Base-by-base conservation (phyloP, 2,329 filamentous ascomycete species). In the Fusarium liriodendri region DNA sequence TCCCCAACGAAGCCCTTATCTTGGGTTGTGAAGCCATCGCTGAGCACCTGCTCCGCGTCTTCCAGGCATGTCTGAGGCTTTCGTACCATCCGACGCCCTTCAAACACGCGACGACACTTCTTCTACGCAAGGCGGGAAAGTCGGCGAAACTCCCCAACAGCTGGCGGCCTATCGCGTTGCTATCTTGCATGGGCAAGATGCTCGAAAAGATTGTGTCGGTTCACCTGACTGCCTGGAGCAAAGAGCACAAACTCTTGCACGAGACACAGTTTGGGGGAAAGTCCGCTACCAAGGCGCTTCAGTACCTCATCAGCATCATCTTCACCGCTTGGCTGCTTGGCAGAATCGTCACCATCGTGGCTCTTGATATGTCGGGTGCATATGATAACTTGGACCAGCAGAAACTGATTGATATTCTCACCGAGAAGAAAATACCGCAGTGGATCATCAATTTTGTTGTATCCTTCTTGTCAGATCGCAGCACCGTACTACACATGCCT, bases 341-440 rank as follows among this genome's bases (percentile, higher is more conserved):
- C 7, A 18, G 29, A 25, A 20, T 47, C 22, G 58, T 32, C 9
- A 62, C 69, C 25, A 25, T 70, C 5, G 22, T 69, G 42, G 52
- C 66, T 0, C 66, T 73, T 10, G 62, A 73, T 13, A 72, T 73
- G 6, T 33, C 58, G 6, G 69, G 66, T 8, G 71, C 69, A 8
- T 73, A 55, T 14, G 62, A 71, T 9, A 45, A 57, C 5, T 25
- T 69, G 2, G 16, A 42, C 1, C 69, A 38, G 2, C 11, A 20
- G 6, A 62, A 63, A 10, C 38, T 64, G n/a, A n/a, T 73, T 14
- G 13, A 62, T 9, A 57, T 27, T 9, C 22, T 73, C 4, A 45
- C 18, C 2, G 20, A 50, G 0, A 38, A 54, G 14, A 59, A 47
- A 10, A 2, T 73, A 14, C 70, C 68, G 1, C 38, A 45, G 8